Evolutionary conservation across 2,329 filamentous ascomycete species (phyloP).

Genomic region (Acarospora socialis): DNA sequence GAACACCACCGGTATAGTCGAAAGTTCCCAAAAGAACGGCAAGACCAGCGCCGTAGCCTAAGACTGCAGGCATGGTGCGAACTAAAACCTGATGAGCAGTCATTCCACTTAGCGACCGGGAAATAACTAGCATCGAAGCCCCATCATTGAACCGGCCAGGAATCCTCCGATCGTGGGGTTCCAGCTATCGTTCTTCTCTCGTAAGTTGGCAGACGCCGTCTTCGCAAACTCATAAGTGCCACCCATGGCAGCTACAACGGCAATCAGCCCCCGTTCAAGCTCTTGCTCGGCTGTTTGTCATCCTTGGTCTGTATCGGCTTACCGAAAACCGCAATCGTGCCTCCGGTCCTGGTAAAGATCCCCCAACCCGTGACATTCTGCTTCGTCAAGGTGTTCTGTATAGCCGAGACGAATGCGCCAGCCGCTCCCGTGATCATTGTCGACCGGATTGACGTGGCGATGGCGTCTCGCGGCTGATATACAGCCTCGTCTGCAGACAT

Average conservation of each 20-base stretch:
- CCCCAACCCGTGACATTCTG: conserved; percentile 69
- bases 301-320: no score
- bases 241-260: conserved; percentile 49
- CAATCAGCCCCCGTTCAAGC: conserved; percentile 20
- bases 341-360: conserved; percentile 64
- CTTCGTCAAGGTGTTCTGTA: conserved; percentile 77
- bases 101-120: conserved; percentile 4
- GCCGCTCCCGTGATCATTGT: conserved; percentile 49
- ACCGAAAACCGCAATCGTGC: conserved; percentile 57
- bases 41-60: conserved; percentile 51
- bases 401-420: conserved; percentile 58
- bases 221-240: conserved; percentile 65
- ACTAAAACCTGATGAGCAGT: conserved; percentile 26
- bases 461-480: conserved; percentile 63
- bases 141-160: conserved; percentile 56
- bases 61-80: conserved; percentile 52
- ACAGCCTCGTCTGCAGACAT: conserved; percentile 36
- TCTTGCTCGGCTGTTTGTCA: conserved; percentile 1
- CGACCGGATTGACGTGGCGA: conserved; percentile 51
- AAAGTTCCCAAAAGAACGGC: conserved; percentile 47
- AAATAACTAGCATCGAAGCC: conserved; percentile 52
- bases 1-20: conserved; percentile 50
- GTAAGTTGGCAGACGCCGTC: conserved; percentile 66
- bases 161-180: conserved; percentile 67
- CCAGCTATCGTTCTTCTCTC: conserved; percentile 66